Evolutionary conservation across 257 asterid genomes (phyloP), one percentile per base, ranked within the genome.

Genomic region (Thymus quinquecostatus): DNA sequence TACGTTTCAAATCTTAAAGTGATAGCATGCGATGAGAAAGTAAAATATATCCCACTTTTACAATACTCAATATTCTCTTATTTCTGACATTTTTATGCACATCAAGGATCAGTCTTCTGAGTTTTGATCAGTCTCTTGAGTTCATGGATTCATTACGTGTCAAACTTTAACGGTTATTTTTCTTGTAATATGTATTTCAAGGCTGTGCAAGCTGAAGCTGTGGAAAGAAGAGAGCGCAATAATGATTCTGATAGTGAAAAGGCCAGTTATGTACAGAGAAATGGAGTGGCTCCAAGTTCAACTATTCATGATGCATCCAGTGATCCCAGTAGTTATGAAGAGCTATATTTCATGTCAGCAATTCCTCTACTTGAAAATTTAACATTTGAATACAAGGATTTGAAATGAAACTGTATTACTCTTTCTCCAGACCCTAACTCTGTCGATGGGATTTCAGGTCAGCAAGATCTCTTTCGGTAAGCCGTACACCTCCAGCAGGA

Each of bases 401-500:
- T n/a, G 47, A 12, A 11, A 53, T 28, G 13, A 40, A 41, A 69
- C 49, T 50, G 8, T 1, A 2, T 70, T 8, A 14, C 29, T 12
- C 54, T 54, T 56, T 8, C 8, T 57, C 54, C 43, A 9, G 41
- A 56, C 53, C 41, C 41, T 6, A 14, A 66, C 65, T 60, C 43
- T 41, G 32, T 60, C 45, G 49, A 66, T 71, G 74, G 10, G 11
- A 65, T 69, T 36, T 59, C 86, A 89, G 95, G 90, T 89, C 96
- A 53, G 96, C 96, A 60, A 83, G 96, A 84, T 89, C 89, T 65
- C 88, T 89, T 65, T 77, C 92, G 47, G 82, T 81, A 48, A 80
- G 87, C 56, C 82, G 72, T 63, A 83, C 82, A 60, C 95, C 95
- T 54, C 62, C 83, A 8, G 44, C 55, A 27, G 87, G 81, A 74